These are phyloP conservation scores for Coelastrella sp. DNA, from an alignment of 139 green algal species.

Conservation along the genomic window DNA sequence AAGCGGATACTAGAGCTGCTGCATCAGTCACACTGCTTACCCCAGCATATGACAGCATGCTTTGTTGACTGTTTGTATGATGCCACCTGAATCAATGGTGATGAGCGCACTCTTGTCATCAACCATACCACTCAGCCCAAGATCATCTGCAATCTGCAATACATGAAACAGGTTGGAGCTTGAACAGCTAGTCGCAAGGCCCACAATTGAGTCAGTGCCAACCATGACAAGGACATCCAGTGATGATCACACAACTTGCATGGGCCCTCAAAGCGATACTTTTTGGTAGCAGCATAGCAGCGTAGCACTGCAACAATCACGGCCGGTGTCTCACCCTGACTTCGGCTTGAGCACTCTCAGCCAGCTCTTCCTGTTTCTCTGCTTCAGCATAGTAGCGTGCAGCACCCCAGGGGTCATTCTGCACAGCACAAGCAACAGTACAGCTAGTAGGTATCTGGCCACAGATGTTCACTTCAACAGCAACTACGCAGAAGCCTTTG, in stretches of 20 bases:
- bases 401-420: constrained; percentile 50
- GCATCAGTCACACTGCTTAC: not conserved
- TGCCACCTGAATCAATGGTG: constrained; percentile 62
- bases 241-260: too few species aligned
- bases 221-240: too few species aligned
- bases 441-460: not conserved
- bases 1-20: too few species aligned
- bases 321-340: not conserved
- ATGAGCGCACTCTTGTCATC: constrained; percentile 55
- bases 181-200: too few species aligned
- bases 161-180: not conserved
- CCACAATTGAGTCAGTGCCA: not conserved
- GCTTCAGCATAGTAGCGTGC: constrained; percentile 46
- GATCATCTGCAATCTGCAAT: not conserved
- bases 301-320: too few species aligned
- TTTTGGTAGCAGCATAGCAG: too few species aligned
- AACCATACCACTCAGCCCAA: not conserved
- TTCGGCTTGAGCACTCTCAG: constrained; percentile 9
- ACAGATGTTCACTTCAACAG: not conserved
- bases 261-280: too few species aligned
- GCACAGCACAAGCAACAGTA: not conserved
- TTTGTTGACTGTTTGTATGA: constrained; percentile 56
- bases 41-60: constrained; percentile 23
- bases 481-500: too few species aligned
- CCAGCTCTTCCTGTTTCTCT: constrained; percentile 54